Evolutionary conservation across 768 basidiomycete species (phyloP).

Genomic region (Dioszegia crocea): DNA sequence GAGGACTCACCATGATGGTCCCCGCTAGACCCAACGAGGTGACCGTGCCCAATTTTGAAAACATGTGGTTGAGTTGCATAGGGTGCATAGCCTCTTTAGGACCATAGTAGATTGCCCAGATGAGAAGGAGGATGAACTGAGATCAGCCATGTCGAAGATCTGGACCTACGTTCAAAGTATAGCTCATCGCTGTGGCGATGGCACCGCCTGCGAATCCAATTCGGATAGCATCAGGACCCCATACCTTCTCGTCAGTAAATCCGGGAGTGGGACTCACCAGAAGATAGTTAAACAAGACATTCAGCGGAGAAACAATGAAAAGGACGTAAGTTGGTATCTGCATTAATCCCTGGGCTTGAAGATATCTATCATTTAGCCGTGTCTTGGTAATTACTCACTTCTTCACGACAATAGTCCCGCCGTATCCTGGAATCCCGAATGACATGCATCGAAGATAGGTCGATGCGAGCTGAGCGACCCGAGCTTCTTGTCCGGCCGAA

Average conservation of each 20-base stretch:
- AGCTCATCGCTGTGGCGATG: constrained; percentile 78
- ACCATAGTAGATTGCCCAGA: constrained; percentile 47
- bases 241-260: constrained; percentile 54
- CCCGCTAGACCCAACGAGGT: constrained; percentile 60
- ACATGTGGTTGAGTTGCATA: constrained; percentile 60
- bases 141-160: constrained; percentile 43
- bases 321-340: constrained; percentile 78
- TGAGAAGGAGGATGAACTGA: constrained; percentile 47
- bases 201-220: constrained; percentile 92
- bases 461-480: constrained; percentile 72
- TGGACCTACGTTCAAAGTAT: constrained; percentile 69
- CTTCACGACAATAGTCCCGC: constrained; percentile 59
- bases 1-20: constrained; percentile 50
- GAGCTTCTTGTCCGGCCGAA: constrained; percentile 62
- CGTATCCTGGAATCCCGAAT: constrained; percentile 73
- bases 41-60: constrained; percentile 64
- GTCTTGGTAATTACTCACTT: constrained; percentile 32
- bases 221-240: constrained; percentile 73
- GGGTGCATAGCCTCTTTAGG: constrained; percentile 80
- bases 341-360: constrained; percentile 84
- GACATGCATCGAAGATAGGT: constrained; percentile 72
- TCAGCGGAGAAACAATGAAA: constrained; percentile 76
- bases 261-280: constrained; percentile 54
- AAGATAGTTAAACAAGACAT: constrained; percentile 73
- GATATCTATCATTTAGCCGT: constrained; percentile 54